A percentile compares a stretch with the other conserved stretches of the same genome.
phyloP scores from a whole-genome alignment of 202 grass and related monocot species.

The Saccharum hybrid region DNA sequence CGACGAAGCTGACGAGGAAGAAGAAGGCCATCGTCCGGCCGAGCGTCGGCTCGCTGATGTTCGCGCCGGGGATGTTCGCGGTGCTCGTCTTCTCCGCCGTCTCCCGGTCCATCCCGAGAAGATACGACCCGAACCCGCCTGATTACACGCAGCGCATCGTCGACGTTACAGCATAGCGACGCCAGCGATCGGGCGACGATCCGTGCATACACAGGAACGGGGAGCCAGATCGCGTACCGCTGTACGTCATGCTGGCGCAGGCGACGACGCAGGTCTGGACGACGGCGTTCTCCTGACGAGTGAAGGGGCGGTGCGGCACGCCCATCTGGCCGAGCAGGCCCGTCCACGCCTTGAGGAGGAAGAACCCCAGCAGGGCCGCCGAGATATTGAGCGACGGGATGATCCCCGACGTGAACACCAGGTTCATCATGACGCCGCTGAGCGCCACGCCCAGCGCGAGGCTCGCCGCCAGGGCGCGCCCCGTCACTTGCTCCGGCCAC shows the following conservation, averaged over 20 bases:
- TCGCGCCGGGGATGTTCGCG: background rate
- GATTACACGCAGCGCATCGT: background rate
- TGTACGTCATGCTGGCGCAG: constrained; percentile 56
- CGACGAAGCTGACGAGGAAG: constrained; percentile 66
- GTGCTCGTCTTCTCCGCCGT: constrained; percentile 49
- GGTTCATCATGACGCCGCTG: constrained; percentile 61
- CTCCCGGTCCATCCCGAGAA: constrained; percentile 56
- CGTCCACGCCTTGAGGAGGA: constrained; percentile 58
- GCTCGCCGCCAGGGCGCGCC: constrained; percentile 51
- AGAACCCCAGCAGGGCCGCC: constrained; percentile 51
- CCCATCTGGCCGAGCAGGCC: constrained; percentile 49
- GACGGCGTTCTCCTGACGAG: constrained; percentile 95
- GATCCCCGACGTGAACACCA: constrained; percentile 59
- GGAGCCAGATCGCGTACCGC: constrained; percentile 18
- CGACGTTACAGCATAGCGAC: background rate
- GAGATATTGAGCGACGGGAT: constrained; percentile 61
- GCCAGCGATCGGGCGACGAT: background rate
- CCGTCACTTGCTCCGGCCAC: constrained; percentile 59
- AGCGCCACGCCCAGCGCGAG: constrained; percentile 43
- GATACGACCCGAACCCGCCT: constrained; percentile 63
- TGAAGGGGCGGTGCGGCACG: constrained; percentile 57
- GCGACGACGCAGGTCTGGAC: constrained; percentile 91
- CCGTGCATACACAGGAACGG: background rate
- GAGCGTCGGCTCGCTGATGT: constrained; percentile 53
- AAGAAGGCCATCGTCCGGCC: constrained; percentile 53